phyloP scores from a whole-genome alignment of 106 monocot genomes.

The Acanthochlamys bracteata region DNA sequence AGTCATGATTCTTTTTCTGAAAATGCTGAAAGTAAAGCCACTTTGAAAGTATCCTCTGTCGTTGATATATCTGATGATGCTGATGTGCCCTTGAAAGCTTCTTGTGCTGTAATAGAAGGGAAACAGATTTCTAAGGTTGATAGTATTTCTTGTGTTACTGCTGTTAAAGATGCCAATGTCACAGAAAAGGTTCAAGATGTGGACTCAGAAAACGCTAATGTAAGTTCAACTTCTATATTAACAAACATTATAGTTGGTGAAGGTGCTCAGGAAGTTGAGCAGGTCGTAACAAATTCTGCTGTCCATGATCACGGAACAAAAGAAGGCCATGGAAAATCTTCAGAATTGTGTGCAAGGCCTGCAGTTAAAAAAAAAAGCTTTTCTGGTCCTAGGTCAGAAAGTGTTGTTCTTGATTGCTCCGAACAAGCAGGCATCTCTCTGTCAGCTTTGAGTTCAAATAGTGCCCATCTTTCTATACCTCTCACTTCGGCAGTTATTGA shows the following conservation, averaged over 20 bases:
- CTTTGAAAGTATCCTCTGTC: constrained; percentile 9
- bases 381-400: constrained; percentile 8
- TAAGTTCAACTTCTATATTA: constrained; percentile 11
- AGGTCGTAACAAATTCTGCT: constrained; percentile 1
- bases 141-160: constrained; percentile 37
- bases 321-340: background rate
- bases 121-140: constrained; percentile 20
- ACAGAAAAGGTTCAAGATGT: background rate
- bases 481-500: no score
- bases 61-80: constrained; percentile 40
- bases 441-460: no score
- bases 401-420: constrained; percentile 9
- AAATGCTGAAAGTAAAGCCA: constrained; percentile 46
- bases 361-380: constrained; percentile 10
- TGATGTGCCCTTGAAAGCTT: constrained; percentile 33
- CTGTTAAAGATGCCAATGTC: constrained; percentile 21
- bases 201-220: constrained; percentile 12
- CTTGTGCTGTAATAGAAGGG: constrained; percentile 15
- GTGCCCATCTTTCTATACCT: no score
- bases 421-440: no score
- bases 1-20: constrained; percentile 33
- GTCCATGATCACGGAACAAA: background rate
- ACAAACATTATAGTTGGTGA: constrained; percentile 11
- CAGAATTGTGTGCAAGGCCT: background rate
- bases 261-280: background rate